Evolutionary conservation across 2,329 filamentous ascomycete species (phyloP).

Genomic region (Colletotrichum lentis): DNA sequence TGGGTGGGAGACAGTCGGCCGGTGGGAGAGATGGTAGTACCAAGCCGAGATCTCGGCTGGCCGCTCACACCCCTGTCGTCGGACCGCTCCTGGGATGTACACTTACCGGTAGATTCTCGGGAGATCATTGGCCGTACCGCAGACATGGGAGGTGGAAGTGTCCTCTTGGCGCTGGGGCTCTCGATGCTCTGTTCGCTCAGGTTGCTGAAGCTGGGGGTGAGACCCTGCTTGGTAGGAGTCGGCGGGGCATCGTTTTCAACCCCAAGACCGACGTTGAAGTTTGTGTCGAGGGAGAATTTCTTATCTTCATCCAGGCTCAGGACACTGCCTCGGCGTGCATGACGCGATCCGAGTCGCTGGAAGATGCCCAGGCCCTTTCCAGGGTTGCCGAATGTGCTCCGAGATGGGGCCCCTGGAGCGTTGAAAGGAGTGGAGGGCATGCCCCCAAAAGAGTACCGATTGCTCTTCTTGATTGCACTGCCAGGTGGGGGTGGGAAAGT

Average conservation of each 20-base stretch:
- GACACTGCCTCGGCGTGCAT: slow-evolving; percentile 71
- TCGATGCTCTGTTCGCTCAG: slow-evolving; percentile 53
- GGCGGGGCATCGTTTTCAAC: slow-evolving; percentile 75
- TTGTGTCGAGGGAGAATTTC: slow-evolving; percentile 61
- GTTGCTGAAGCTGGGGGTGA: slow-evolving; percentile 53
- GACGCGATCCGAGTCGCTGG: slow-evolving; percentile 59
- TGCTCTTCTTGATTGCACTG: slow-evolving; percentile 70
- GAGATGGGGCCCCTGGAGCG: slow-evolving; percentile 58
- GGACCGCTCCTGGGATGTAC: slow-evolving; percentile 39
- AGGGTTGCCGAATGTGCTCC: slow-evolving; percentile 61
- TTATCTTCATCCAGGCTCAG: slow-evolving; percentile 82
- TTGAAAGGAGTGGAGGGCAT: slow-evolving; percentile 85
- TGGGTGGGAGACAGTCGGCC: slow-evolving; percentile 47
- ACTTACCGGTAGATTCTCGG: slow-evolving; percentile 58
- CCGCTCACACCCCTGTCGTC: slow-evolving; percentile 11
- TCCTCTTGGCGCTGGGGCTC: slow-evolving; percentile 58
- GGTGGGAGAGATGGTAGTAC: slow-evolving; percentile 46
- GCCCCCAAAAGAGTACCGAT: slow-evolving; percentile 75
- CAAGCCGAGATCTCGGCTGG: slow-evolving; percentile 23
- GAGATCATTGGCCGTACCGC: slow-evolving; percentile 49
- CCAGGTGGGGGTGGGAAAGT: slow-evolving; percentile 68
- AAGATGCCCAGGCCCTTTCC: slow-evolving; percentile 74
- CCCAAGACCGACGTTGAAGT: slow-evolving; percentile 54
- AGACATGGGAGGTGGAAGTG: slow-evolving; percentile 54
- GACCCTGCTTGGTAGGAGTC: slow-evolving; percentile 83